These are phyloP conservation scores for Capsicum pubescens DNA, from an alignment of 257 asterid genomes.

Conservation along the genomic window DNA sequence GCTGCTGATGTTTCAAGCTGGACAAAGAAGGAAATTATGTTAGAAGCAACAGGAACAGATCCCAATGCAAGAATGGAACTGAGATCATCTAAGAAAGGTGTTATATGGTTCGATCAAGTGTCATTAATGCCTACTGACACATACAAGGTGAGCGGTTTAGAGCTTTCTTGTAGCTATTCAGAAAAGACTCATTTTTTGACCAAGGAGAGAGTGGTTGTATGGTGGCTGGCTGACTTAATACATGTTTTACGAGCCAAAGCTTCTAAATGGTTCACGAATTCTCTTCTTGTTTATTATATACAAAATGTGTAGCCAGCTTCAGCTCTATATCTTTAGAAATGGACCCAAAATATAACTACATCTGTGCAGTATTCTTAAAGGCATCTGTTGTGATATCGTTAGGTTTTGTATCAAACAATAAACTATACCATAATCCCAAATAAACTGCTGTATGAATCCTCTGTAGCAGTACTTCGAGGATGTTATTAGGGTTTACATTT, in stretches of 20 bases:
- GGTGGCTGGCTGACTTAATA: background rate
- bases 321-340: background rate
- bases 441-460: background rate
- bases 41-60: conserved; percentile 71
- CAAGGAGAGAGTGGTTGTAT: background rate
- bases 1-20: conserved; percentile 65
- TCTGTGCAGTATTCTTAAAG: background rate
- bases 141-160: conserved; percentile 59
- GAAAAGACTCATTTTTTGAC: background rate
- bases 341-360: background rate
- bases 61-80: conserved; percentile 80
- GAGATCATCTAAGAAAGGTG: conserved; percentile 73
- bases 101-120: conserved; percentile 95
- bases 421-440: background rate
- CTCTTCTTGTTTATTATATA: conserved; percentile 11
- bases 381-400: background rate
- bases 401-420: background rate
- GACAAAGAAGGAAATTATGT: conserved; percentile 68
- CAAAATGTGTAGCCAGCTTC: background rate
- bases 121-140: conserved; percentile 94
- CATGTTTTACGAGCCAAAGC: background rate
- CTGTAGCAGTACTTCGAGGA: background rate
- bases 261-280: background rate
- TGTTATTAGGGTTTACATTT: background rate
- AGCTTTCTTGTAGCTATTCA: background rate